Percentiles rank a stretch among this genome's conserved stretches.
phyloP scores from a whole-genome alignment of 2,329 filamentous ascomycete genomes.

The Pleoardoris graminearum region DNA sequence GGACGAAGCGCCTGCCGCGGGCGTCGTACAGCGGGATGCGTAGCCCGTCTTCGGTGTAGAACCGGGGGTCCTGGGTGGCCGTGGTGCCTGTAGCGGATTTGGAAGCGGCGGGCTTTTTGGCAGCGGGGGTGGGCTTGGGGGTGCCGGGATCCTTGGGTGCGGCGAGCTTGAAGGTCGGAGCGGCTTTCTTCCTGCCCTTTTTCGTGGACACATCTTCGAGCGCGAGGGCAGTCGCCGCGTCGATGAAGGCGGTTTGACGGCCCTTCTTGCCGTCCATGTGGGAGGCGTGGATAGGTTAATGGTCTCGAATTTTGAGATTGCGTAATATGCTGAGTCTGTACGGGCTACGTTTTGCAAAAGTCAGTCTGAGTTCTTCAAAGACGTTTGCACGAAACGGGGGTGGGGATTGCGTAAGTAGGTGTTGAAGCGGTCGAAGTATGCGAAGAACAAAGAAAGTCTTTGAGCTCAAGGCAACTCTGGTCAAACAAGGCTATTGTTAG shows the following conservation, averaged over 20 bases:
- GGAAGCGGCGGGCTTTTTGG: not conserved
- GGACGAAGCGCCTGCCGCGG: constrained; percentile 11
- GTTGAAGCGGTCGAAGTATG: not conserved
- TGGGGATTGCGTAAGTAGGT: not conserved
- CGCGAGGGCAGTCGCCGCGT: not conserved
- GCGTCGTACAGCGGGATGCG: constrained; percentile 14
- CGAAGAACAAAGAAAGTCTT: not conserved
- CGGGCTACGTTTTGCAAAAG: too few relatives aligned
- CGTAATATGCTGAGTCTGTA: too few relatives aligned
- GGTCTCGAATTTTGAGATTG: too few relatives aligned
- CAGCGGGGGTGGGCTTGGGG: not conserved
- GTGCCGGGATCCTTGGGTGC: not conserved
- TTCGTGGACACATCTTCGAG: not conserved
- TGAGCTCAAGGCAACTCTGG: not conserved
- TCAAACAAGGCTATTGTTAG: constrained; percentile 5
- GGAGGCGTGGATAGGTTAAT: not conserved
- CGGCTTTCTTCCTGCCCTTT: constrained; percentile 1
- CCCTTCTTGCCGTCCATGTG: constrained; percentile 2
- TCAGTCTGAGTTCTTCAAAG: too few relatives aligned
- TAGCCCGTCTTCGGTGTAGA: constrained; percentile 19
- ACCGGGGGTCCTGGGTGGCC: not conserved
- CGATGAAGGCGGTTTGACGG: constrained; percentile 10
- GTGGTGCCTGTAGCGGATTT: not conserved
- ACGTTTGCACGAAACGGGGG: not conserved
- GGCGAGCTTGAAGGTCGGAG: not conserved